Evolutionary conservation across 108 stramenopile genomes (phyloP), one percentile per base, ranked within the genome.

Genomic region (Phaeodactylum tricornutum): DNA sequence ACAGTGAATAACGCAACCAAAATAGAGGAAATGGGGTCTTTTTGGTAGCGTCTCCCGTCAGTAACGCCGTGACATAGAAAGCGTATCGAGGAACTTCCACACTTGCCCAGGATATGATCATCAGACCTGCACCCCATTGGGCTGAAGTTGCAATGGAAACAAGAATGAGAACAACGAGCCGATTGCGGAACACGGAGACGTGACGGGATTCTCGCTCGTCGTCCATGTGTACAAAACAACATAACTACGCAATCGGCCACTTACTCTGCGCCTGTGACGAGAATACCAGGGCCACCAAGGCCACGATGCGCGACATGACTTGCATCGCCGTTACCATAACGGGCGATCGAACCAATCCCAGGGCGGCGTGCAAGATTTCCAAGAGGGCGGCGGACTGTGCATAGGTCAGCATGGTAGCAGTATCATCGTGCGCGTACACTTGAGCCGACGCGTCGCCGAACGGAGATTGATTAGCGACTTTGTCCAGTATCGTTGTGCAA

Each of bases 1-100:
- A 97, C 25, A 95, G 66, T 29, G 92, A 91, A 68, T 98, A 98
- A 8, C 98, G 82, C 17, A 96, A 72, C 88, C 84, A 98, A 57
- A 97, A 96, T 6, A 98, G 83, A 23, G 91, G 84, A 64, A 66
- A 98, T 16, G 91, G 91, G 8, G 89, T 92, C 47, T 70, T 74
- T 50, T 83, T 88, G 56, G 83, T 89, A 25, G 86, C 77, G 59
- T 89, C 84, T 15, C 84, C 84, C 6, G 81, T 76, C 31, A 93
- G 36, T 19, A 96, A 51, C 35, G 94, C 95, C 16, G 73, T 46
- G 9, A 91, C 62, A 62, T 96, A 96, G 57, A 97, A 98, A 3
- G 88, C 66, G 76, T 98, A 98, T 17, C 98, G 93, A 21, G 87
- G 83, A 23, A 94, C 85, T 62, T 94, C 93, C 3, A 94, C 93